These are phyloP conservation scores for Jatropha multifida DNA, from an alignment of 441 rosid genomes.

Conservation along the genomic window DNA sequence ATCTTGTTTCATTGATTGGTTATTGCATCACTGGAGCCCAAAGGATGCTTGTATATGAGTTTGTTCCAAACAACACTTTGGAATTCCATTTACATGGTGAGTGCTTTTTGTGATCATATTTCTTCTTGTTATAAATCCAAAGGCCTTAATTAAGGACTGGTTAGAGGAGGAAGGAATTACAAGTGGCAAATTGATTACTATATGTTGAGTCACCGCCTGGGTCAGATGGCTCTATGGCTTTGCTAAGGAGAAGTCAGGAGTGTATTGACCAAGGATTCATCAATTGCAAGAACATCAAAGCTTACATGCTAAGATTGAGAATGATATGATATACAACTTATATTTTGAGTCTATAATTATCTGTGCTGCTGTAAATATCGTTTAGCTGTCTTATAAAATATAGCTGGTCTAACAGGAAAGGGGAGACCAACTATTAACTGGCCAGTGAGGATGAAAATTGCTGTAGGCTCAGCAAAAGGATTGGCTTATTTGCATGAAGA, in stretches of 20 bases:
- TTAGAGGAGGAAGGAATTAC: background rate
- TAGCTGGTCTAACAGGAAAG: slow-evolving; percentile 35
- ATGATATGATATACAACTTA: background rate
- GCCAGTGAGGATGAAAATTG: slow-evolving; percentile 71
- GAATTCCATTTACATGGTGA: slow-evolving; percentile 92
- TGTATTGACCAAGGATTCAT: background rate
- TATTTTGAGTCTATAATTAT: background rate
- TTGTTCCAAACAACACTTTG: slow-evolving; percentile 83
- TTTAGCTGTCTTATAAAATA: background rate
- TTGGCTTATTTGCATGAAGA: slow-evolving; percentile 94
- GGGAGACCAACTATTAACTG: slow-evolving; percentile 75
- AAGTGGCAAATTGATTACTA: too few relatives aligned
- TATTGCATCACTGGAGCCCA: slow-evolving; percentile 68
- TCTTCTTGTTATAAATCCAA: background rate
- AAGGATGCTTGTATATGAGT: slow-evolving; percentile 91
- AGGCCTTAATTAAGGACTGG: background rate
- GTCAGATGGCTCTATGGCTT: background rate
- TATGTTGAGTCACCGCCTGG: too few relatives aligned
- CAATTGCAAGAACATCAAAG: background rate
- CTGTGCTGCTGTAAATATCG: background rate
- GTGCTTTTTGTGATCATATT: slow-evolving; percentile 13
- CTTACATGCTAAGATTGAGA: background rate
- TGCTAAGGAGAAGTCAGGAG: background rate
- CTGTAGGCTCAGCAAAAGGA: slow-evolving; percentile 92
- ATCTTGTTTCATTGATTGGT: slow-evolving; percentile 86